Base-by-base conservation (phyloP, 306 rosid species). In the Glycyrrhiza uralensis region DNA sequence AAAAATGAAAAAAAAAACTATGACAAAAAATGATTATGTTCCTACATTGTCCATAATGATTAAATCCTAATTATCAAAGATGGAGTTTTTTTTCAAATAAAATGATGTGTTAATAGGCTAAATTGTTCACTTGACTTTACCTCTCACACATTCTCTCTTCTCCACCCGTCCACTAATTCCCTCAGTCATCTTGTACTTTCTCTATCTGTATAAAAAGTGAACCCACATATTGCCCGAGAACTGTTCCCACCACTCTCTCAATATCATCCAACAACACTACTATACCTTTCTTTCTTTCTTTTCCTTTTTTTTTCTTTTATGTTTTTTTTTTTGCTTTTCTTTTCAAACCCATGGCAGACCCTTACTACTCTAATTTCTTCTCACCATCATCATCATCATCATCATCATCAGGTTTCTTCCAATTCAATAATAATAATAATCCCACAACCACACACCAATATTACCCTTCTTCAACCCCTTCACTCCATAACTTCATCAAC, bases 171-270 rank as follows among this genome's bases (percentile, higher is more conserved):
- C 88, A 83, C 93, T 86, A n/a, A n/a, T n/a, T 57, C 70, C 88
- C 83, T 88, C 86, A 78, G 90, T 78, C 90, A 86, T 88, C 84
- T 85, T 85, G 84, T 86, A 71, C 93, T 84, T 84, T 68, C 88
- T 77, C 84, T 62, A 75, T 79, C 64, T 72, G 64, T 64, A 65
- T 72, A 66, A 79, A 79, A 79, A n/a, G 79, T 46, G 19, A 55
- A 62, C 45, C 17, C 47, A 74, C 52, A 79, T 46, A 62, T n/a
- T n/a, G 36, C 20, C 60, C 24, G 2, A 12, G 3, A 17, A 65
- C 83, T 79, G 77, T 78, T 78, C 82, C 64, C 76, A 68, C 70
- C n/a, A n/a, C n/a, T 56, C 80, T 66, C 39, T 61, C 78, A 9
- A n/a, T n/a, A n/a, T 49, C 42, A 72, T n/a, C n/a, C n/a, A n/a